Conservation (phyloP, 75 land plant genomes). For the Sequoia sempervirens region DNA sequence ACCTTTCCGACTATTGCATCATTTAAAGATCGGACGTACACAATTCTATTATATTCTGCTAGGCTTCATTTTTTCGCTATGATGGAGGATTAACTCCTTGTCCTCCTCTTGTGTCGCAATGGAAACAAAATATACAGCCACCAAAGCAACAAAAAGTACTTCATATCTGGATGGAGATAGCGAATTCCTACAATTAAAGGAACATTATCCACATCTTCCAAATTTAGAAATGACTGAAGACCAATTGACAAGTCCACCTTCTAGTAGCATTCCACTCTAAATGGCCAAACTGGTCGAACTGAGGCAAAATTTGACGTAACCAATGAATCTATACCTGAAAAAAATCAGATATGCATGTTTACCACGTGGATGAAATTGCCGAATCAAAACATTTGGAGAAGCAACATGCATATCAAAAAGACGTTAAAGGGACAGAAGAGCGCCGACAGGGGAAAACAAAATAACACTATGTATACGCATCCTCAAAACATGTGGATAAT, state of each 20-base stretch:
- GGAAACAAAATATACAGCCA: background rate
- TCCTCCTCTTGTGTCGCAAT: background rate
- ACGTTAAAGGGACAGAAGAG: background rate
- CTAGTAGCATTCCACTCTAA: too few species aligned
- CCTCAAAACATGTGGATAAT: background rate
- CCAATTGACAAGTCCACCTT: background rate
- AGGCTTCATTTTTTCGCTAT: background rate
- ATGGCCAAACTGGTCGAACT: background rate
- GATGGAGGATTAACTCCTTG: background rate
- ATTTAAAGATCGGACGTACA: background rate
- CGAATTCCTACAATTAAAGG: background rate
- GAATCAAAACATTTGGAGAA: background rate
- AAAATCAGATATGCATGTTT: background rate
- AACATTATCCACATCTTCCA: background rate
- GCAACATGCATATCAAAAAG: background rate
- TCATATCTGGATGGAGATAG: background rate
- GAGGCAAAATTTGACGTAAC: background rate
- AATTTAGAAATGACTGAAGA: background rate
- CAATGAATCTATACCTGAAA: background rate
- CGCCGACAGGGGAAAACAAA: background rate
- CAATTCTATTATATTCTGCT: background rate
- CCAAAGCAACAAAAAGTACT: background rate
- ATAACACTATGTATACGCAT: background rate
- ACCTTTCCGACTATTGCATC: background rate
- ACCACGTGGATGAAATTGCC: background rate